phyloP scores from a whole-genome alignment of 495 filamentous ascomycete genomes.

The Choiromyces venosus region DNA sequence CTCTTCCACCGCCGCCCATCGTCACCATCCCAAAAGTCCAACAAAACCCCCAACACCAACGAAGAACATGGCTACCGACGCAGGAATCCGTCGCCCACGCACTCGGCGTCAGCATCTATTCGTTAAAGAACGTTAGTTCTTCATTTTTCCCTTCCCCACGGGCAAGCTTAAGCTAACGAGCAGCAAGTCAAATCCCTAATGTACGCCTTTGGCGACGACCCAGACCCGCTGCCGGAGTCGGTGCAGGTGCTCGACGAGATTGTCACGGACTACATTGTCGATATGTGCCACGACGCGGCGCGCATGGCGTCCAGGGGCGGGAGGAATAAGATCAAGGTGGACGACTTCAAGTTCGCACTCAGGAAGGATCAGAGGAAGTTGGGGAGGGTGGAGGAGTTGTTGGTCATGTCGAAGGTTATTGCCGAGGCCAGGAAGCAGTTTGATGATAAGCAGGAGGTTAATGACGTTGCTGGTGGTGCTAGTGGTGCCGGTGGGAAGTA shows the following conservation, averaged over 20 bases:
- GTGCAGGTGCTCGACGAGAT: slow-evolving; percentile 88
- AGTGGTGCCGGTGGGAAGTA: no score
- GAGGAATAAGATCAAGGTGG: slow-evolving; percentile 92
- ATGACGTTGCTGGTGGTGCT: slow-evolving; percentile 39
- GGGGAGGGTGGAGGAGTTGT: slow-evolving; percentile 80
- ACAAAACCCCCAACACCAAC: not conserved
- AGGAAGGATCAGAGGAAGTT: slow-evolving; percentile 77
- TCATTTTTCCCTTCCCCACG: slow-evolving; percentile 1
- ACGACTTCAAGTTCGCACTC: slow-evolving; percentile 92
- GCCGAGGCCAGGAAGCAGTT: slow-evolving; percentile 40
- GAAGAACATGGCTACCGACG: slow-evolving; percentile 36
- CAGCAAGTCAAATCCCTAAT: slow-evolving; percentile 70
- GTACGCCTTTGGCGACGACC: slow-evolving; percentile 76
- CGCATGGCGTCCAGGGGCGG: slow-evolving; percentile 72
- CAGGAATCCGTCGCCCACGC: slow-evolving; percentile 38
- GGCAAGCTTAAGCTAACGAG: slow-evolving; percentile 25
- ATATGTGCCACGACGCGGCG: slow-evolving; percentile 82
- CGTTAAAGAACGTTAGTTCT: slow-evolving; percentile 64
- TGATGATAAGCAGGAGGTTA: slow-evolving; percentile 46
- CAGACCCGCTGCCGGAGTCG: slow-evolving; percentile 68
- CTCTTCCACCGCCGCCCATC: no score
- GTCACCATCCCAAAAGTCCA: slow-evolving; percentile 1
- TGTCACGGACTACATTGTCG: slow-evolving; percentile 82
- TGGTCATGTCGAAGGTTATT: slow-evolving; percentile 47
- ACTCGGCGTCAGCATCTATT: slow-evolving; percentile 77